phyloP scores from a whole-genome alignment of 495 filamentous ascomycete genomes.

The Penicillium ucsense region DNA sequence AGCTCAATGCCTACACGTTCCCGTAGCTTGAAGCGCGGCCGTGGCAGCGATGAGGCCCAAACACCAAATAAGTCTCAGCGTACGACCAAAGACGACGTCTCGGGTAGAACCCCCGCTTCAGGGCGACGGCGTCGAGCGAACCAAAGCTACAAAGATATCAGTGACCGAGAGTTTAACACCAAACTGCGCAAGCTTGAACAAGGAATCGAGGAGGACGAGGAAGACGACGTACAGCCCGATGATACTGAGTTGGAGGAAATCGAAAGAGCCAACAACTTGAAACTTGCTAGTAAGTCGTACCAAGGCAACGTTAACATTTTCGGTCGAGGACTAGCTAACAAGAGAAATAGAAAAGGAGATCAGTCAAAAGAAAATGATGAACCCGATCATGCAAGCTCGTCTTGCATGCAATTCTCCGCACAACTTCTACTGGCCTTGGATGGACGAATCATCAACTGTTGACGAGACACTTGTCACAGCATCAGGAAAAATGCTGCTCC shows the following conservation, averaged over 20 bases:
- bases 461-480: constrained; percentile 76
- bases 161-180: constrained; percentile 63
- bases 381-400: constrained; percentile 86
- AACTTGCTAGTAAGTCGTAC: constrained; percentile 60
- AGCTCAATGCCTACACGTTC: constrained; percentile 21
- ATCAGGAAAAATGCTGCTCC: constrained; percentile 90
- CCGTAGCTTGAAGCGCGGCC: constrained; percentile 47
- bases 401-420: constrained; percentile 89
- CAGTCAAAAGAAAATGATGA: constrained; percentile 85
- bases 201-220: constrained; percentile 44
- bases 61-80: constrained; percentile 60
- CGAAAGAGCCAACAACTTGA: constrained; percentile 59
- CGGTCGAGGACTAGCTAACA: constrained; percentile 4
- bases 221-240: constrained; percentile 43
- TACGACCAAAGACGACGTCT: constrained; percentile 61
- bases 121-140: constrained; percentile 33
- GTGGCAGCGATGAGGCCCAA: constrained; percentile 25
- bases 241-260: constrained; percentile 50
- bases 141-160: constrained; percentile 64
- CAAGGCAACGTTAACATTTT: not conserved
- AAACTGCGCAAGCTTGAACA: constrained; percentile 54
- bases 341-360: constrained; percentile 60
- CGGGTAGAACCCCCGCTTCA: constrained; percentile 38
- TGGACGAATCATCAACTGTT: constrained; percentile 35
- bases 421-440: constrained; percentile 94